Evolutionary conservation across 352 stramenopile species (phyloP), one percentile per base, ranked within the genome.

Genomic region (Phytophthora sojae): DNA sequence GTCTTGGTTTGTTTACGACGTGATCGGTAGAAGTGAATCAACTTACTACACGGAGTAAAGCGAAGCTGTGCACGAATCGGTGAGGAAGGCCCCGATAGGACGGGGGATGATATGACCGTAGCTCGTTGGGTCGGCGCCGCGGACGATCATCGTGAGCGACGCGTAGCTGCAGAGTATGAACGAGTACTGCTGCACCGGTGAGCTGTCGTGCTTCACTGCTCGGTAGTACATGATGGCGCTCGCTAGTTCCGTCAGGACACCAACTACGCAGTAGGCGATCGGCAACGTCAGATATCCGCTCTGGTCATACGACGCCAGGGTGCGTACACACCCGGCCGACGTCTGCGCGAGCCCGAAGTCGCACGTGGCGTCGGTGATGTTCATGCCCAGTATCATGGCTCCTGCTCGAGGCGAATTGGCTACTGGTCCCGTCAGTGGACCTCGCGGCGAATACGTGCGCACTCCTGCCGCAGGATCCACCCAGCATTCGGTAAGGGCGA

Each of bases 11-110:
- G 52, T 30, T 32, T 30, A 1, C 1, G 52, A 45, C 2, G 17
- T 23, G 9, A 63, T 30, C 15, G n/a, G n/a, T 7, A 37, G 12
- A 39, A 12, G n/a, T 12, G 26, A 69, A 25, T 32, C 25, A 30
- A 82, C 71, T 67, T 76, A 80, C 68, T 66, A 81, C 17, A 81
- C 70, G 1, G 73, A 75, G 61, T 81, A 81, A 17, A 81, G 57
- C 6, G 72, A 64, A 25, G 73, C 73, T 0, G 76, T 79, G 57
- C 76, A 83, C 5, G 76, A 76, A 45, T 79, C 70, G 8, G 64
- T 71, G 25, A 83, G 61, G 53, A 73, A 79, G 1, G 54, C 62
- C 0, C 54, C 47, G 42, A 83, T 47, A 11, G 72, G 53, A 2
- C 67, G 64, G 2, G 76, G 76, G 29, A 83, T 61, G 17, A 78